Percentiles rank a stretch among this genome's conserved stretches.
Evolutionary conservation across 2,329 filamentous ascomycete species (phyloP).

Genomic region (Chaetothyriales sp.): DNA sequence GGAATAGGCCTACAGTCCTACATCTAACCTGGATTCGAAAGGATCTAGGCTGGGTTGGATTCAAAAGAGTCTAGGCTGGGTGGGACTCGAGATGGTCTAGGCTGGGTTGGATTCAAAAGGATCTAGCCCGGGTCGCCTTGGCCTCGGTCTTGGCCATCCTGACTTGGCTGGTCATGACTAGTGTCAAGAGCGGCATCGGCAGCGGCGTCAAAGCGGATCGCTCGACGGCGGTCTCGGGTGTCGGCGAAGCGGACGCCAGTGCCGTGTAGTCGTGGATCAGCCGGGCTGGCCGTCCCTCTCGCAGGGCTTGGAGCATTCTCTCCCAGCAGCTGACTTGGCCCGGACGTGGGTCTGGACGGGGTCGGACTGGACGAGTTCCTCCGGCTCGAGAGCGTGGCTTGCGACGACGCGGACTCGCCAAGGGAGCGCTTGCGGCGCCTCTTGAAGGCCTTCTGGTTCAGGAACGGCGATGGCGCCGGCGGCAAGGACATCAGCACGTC

Average conservation of each 20-base stretch:
- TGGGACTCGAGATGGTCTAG: no score
- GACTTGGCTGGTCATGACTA: background rate
- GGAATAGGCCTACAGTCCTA: no score
- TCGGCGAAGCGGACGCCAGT: slow-evolving; percentile 11
- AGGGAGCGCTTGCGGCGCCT: slow-evolving; percentile 3
- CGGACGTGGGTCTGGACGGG: background rate
- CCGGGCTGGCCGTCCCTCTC: background rate
- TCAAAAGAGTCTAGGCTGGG: no score
- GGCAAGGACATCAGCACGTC: slow-evolving; percentile 25
- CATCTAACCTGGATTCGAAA: no score
- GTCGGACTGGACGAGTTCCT: slow-evolving; percentile 1
- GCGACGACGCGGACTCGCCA: slow-evolving; percentile 12
- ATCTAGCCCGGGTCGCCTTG: background rate
- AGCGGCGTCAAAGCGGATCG: background rate
- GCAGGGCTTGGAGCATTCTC: slow-evolving; percentile 6
- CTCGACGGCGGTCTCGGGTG: background rate
- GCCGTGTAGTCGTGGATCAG: slow-evolving; percentile 2
- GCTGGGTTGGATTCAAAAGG: no score
- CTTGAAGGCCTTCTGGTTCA: slow-evolving; percentile 6
- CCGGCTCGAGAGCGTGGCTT: slow-evolving; percentile 7
- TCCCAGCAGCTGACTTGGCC: slow-evolving; percentile 1
- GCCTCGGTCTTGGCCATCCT: background rate
- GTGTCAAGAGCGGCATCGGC: background rate
- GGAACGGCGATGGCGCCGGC: slow-evolving; percentile 13
- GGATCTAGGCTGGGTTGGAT: background rate